Conservation (phyloP, 768 basidiomycete species). For the Cystofilobasidium ferigula region DNA sequence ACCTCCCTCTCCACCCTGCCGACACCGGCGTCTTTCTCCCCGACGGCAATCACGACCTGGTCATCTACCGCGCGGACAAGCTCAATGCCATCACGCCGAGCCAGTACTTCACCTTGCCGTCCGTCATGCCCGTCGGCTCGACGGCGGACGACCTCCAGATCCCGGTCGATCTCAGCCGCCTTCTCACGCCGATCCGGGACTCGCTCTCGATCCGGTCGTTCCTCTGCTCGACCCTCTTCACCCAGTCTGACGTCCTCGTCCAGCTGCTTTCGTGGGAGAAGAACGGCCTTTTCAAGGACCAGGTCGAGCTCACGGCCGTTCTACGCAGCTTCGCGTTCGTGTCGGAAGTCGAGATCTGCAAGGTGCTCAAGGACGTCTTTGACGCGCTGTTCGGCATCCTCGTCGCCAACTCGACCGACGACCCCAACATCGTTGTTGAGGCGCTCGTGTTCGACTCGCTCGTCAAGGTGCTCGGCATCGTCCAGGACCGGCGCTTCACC, state of each 20-base stretch:
- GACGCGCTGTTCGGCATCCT: conserved; percentile 86
- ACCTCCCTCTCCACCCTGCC: conserved; percentile 65
- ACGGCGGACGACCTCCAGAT: conserved; percentile 38
- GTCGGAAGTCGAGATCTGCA: conserved; percentile 86
- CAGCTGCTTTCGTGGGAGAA: conserved; percentile 71
- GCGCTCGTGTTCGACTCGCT: conserved; percentile 78
- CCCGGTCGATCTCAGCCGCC: conserved; percentile 52
- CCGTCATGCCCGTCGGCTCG: conserved; percentile 48
- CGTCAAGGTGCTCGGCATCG: conserved; percentile 80
- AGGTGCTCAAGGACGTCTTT: conserved; percentile 80
- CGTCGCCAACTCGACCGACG: conserved; percentile 36
- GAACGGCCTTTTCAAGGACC: conserved; percentile 43
- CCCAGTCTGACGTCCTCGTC: conserved; percentile 76
- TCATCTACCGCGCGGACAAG: conserved; percentile 75
- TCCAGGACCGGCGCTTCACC: conserved; percentile 85
- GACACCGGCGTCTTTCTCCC: conserved; percentile 66
- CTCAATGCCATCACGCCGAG: conserved; percentile 52
- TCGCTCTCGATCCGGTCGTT: conserved; percentile 72
- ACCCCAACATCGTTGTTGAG: conserved; percentile 57
- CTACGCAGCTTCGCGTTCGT: conserved; percentile 82
- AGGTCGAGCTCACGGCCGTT: conserved; percentile 56
- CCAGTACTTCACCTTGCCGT: conserved; percentile 60
- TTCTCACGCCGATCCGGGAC: conserved; percentile 63
- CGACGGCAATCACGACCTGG: conserved; percentile 74
- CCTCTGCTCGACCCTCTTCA: conserved; percentile 81